These are phyloP conservation scores for Aspergillus texensis DNA, from an alignment of 2,329 filamentous ascomycete genomes.

Conservation along the genomic window DNA sequence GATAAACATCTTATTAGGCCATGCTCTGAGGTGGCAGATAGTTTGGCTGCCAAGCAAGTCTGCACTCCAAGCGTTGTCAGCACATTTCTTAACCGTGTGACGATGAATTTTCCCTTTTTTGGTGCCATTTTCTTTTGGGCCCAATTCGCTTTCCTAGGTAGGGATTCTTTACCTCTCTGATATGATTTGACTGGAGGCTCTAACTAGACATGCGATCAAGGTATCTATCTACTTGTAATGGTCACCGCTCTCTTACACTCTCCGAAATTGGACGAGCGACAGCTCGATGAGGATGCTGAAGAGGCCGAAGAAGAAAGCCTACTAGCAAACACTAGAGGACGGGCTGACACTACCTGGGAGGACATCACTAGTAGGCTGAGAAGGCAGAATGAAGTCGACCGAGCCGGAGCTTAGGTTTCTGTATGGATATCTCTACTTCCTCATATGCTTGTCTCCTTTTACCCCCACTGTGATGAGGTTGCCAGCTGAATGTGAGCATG, in stretches of 20 bases:
- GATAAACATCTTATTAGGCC: constrained; percentile 69
- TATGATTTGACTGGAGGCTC: neutral
- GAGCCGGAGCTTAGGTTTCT: neutral
- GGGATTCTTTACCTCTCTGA: constrained; percentile 10
- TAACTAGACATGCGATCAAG: constrained; percentile 23
- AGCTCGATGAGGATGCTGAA: constrained; percentile 86
- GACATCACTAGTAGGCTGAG: constrained; percentile 70
- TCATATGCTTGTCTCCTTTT: neutral
- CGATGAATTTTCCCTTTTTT: constrained; percentile 93
- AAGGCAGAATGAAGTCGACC: constrained; percentile 15
- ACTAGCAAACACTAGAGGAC: constrained; percentile 76
- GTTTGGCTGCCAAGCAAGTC: constrained; percentile 72
- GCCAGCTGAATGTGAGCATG: neutral
- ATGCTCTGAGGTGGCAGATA: constrained; percentile 76
- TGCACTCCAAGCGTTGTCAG: constrained; percentile 92
- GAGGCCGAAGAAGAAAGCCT: constrained; percentile 92
- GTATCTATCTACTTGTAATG: constrained; percentile 79
- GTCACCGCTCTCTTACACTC: constrained; percentile 77
- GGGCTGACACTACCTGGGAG: constrained; percentile 86
- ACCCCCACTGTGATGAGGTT: neutral
- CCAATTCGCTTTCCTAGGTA: constrained; percentile 84
- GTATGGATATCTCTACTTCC: neutral
- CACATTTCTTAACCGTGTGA: constrained; percentile 89
- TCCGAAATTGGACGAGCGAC: constrained; percentile 73
- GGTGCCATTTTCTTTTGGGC: constrained; percentile 94